phyloP scores from a whole-genome alignment of 768 basidiomycete genomes.

The Rhodotorula graminis region DNA sequence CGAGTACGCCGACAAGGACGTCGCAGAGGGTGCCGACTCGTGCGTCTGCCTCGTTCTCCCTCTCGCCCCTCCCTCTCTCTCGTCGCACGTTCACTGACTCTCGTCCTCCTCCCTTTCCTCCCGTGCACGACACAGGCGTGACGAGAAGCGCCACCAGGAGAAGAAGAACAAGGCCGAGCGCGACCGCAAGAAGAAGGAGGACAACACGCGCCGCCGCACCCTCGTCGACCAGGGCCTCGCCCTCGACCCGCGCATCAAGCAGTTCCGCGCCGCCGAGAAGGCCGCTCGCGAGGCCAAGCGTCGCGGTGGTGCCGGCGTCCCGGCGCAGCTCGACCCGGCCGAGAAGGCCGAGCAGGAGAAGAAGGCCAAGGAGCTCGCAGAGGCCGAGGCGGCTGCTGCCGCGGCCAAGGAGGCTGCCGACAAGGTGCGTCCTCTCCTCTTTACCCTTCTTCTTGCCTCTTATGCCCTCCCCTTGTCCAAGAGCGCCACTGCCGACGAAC shows the following conservation, averaged over 20 bases:
- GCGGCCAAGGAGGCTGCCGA: constrained; percentile 62
- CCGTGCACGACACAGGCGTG: constrained; percentile 59
- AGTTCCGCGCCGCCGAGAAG: constrained; percentile 94
- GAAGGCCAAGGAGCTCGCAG: constrained; percentile 46
- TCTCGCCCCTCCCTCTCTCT: neutral
- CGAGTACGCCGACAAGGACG: constrained; percentile 97
- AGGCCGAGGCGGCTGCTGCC: constrained; percentile 65
- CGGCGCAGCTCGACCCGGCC: constrained; percentile 47
- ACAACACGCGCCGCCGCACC: constrained; percentile 77
- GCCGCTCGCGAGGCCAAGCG: constrained; percentile 83
- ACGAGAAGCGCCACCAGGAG: constrained; percentile 97
- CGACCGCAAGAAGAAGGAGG: constrained; percentile 92
- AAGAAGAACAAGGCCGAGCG: constrained; percentile 99
- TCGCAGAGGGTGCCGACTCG: constrained; percentile 95
- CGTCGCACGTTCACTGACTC: neutral
- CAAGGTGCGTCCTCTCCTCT: constrained; percentile 53
- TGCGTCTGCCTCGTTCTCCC: constrained; percentile 48
- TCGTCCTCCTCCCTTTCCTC: neutral
- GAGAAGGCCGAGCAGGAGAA: constrained; percentile 55
- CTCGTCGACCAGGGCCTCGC: constrained; percentile 78
- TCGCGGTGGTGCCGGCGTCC: constrained; percentile 45
- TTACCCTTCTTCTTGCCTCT: neutral
- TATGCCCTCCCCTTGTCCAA: no score
- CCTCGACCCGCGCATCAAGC: constrained; percentile 89
- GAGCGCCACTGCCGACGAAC: no score